Evolutionary conservation across 2,329 filamentous ascomycete genomes (phyloP), one percentile per base, ranked within the genome.

Genomic region (Fusarium chlamydosporum): DNA sequence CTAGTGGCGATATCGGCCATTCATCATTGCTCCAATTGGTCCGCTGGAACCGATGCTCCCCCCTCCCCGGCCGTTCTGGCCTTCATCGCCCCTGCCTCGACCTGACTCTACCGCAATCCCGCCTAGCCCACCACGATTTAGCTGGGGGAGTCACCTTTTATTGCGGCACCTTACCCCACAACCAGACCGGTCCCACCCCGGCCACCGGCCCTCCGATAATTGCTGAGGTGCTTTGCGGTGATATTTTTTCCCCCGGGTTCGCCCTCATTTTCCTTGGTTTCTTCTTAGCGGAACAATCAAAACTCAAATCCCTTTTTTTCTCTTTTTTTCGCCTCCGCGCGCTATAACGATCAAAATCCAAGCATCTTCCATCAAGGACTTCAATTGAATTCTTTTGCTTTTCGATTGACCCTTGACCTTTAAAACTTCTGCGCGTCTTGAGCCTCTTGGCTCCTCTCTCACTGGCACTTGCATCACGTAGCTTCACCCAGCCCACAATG

Each of bases 1-100:
- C 69, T 68, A 67, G 69, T 71, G 65, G 69, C 69, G 69, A 72
- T 71, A 72, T 72, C 69, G 67, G 69, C 67, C 67, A 72, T 70
- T 68, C 63, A 52, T 37, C 26, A 23, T 15, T 2, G 1, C 11
- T 4, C 38, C 68, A 34, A 70, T 72, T 70, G 69, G 67, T n/a
- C 40, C 13, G 53, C 13, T 26, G 15, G 27, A 23, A 18, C 52
- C 64, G 52, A 56, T 53, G 26, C 29, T 31, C 48, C 55, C 58
- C 23, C 55, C 55, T 53, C 55, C 56, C 40, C 33, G 23, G 59
- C 46, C 54, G 13, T 29, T 68, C 46, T 50, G 46, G 69, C 65
- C 56, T 50, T 34, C 33, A 26, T 50, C 16, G 46, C 33, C 67
- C 67, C 67, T 70, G 68, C 64, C 27, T 26, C 23, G 38, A 35